phyloP scores from a whole-genome alignment of 768 basidiomycete genomes.

The Amanita pseudoporphyria region DNA sequence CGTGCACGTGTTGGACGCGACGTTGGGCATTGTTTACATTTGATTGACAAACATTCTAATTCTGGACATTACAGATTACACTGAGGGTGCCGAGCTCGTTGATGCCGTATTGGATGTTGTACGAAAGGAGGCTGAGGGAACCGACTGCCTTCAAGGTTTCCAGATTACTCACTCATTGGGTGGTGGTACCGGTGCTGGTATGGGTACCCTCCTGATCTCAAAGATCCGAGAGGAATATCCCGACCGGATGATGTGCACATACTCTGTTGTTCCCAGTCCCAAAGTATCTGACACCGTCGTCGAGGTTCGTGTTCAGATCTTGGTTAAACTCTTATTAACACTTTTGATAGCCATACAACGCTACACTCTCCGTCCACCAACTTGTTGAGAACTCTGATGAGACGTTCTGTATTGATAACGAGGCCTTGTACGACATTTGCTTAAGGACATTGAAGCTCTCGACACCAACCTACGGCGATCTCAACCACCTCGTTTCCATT shows the following conservation, averaged over 20 bases:
- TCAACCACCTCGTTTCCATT: slow-evolving; percentile 95
- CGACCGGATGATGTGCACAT: slow-evolving; percentile 99
- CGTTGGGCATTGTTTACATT: slow-evolving; percentile 4
- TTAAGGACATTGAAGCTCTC: slow-evolving; percentile 96
- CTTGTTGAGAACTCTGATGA: slow-evolving; percentile 99
- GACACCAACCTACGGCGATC: slow-evolving; percentile 93
- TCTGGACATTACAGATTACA: slow-evolving; percentile 51
- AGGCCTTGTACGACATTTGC: slow-evolving; percentile 98
- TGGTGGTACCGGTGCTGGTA: slow-evolving; percentile 99
- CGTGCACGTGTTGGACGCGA: slow-evolving; percentile 18
- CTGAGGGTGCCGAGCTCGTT: slow-evolving; percentile 96
- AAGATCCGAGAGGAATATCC: slow-evolving; percentile 99
- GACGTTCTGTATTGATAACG: slow-evolving; percentile 99
- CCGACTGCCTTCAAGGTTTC: slow-evolving; percentile 98
- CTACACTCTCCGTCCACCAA: slow-evolving; percentile 96
- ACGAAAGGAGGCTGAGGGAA: slow-evolving; percentile 96
- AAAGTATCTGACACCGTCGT: slow-evolving; percentile 99
- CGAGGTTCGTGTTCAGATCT: slow-evolving; percentile 43
- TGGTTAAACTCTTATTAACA: neutral
- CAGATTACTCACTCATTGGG: slow-evolving; percentile 98
- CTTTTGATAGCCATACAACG: slow-evolving; percentile 83
- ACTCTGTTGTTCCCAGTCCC: slow-evolving; percentile 95
- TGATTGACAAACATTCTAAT: slow-evolving; percentile 6
- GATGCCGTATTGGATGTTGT: slow-evolving; percentile 98
- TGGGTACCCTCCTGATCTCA: slow-evolving; percentile 98